Percentiles rank a stretch among this genome's conserved stretches.
Evolutionary conservation across 2,329 filamentous ascomycete genomes (phyloP).

Genomic region (Xylaria polymorpha): DNA sequence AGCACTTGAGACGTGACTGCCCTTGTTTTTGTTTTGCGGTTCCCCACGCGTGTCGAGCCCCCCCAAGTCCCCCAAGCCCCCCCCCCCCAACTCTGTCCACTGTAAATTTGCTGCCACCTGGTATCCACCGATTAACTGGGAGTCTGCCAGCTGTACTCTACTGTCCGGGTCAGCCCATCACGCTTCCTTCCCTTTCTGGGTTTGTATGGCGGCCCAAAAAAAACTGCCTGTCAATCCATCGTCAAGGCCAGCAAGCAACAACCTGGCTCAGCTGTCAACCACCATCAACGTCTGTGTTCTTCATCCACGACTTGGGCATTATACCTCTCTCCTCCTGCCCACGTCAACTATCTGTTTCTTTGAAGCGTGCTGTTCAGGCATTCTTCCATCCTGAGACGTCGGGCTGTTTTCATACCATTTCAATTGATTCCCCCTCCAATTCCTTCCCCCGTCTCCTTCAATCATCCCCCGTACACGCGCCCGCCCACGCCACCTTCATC

Average conservation of each 20-base stretch:
- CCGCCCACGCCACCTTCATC: constrained; percentile 11
- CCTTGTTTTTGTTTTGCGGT: constrained; percentile 25
- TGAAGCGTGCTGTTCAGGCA: constrained; percentile 20
- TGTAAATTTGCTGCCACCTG: constrained; percentile 9
- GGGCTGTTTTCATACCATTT: constrained; percentile 26
- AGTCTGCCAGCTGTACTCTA: constrained; percentile 24
- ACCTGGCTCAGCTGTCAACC: constrained; percentile 20
- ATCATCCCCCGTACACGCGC: background rate
- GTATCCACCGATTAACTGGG: background rate
- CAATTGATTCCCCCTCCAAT: constrained; percentile 11
- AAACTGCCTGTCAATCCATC: constrained; percentile 31
- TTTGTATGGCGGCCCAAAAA: constrained; percentile 38
- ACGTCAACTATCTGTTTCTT: constrained; percentile 3
- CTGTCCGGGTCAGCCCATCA: constrained; percentile 28
- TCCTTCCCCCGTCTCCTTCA: background rate
- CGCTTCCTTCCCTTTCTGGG: constrained; percentile 24
- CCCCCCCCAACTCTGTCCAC: background rate
- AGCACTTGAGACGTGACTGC: background rate
- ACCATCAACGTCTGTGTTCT: constrained; percentile 21
- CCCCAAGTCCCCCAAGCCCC: background rate
- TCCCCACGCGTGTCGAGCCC: constrained; percentile 18
- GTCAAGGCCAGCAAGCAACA: constrained; percentile 24
- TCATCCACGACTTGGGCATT: constrained; percentile 14
- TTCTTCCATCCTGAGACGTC: constrained; percentile 6
- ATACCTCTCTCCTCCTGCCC: constrained; percentile 1